Evolutionary conservation across 352 stramenopile genomes (phyloP), one percentile per base, ranked within the genome.

Genomic region (Pythium folliculosum): DNA sequence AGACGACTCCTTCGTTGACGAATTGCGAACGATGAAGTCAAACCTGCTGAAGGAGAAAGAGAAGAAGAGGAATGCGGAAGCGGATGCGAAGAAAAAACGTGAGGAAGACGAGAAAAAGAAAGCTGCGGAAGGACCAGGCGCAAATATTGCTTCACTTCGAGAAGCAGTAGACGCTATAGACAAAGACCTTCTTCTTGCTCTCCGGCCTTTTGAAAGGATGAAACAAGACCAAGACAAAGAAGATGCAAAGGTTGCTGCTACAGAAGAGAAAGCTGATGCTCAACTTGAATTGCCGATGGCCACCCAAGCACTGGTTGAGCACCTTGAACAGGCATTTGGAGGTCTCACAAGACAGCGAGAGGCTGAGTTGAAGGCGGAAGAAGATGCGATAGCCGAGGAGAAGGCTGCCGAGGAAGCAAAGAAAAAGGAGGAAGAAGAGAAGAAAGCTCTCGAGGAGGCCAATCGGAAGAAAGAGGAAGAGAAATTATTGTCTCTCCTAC

Each of bases 1-100:
- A 16, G 77, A 82, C n/a, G 77, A 86, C n/a, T 82, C 73, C 3
- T 86, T 89, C 56, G 60, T 67, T 3, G 65, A 82, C 40, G 78
- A 88, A 54, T 67, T 89, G 23, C 63, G 56, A 12, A 58, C 63
- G 7, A 27, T 89, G 44, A 63, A 74, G 47, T 55, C 55, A 5
- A 71, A 51, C 1, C 16, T 60, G 6, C 4, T 64, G 17, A 64
- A 69, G 23, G 37, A 60, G 8, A 57, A 69, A 27, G 45, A 60
- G 38, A 62, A 65, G 48, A 64, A 65, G 43, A 40, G 25, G 53
- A 23, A 9, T 9, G 38, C 61, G 10, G 65, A 71, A 51, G 52
- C 23, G 48, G 54, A 22, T 65, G 53, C 23, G 62, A 55, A 32
- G 35, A 63, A 67, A 5, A 51, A 56, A 22, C 70, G 72, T 22